Percentiles rank a stretch among this genome's conserved stretches.
Conservation (phyloP, 345 rosid genomes). For the Rhizophora apiculata region DNA sequence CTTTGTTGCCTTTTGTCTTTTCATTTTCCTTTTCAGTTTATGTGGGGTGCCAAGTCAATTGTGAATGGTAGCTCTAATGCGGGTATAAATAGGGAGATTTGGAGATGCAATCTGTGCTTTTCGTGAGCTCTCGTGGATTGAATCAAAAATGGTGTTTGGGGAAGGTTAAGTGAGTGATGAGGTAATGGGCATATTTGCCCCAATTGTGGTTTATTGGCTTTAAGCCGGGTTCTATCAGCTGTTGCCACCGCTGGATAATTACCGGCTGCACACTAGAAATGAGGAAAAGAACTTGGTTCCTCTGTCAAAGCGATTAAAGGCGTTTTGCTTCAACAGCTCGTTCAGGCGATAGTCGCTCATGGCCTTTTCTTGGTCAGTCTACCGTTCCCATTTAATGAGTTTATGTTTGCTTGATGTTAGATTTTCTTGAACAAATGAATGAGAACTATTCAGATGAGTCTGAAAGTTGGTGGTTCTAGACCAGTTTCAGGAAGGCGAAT, state of each 20-base stretch:
- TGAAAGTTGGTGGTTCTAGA: no score
- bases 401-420: not conserved
- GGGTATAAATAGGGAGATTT: constrained; percentile 12
- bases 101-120: not conserved
- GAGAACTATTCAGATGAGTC: not conserved
- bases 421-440: not conserved
- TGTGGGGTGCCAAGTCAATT: constrained; percentile 2
- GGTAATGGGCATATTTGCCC: constrained; percentile 71
- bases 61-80: constrained; percentile 13
- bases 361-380: constrained; percentile 53
- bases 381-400: not conserved
- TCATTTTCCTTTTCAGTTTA: constrained; percentile 10
- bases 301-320: constrained; percentile 48
- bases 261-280: constrained; percentile 52
- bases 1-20: not conserved
- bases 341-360: constrained; percentile 59
- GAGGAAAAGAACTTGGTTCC: constrained; percentile 59
- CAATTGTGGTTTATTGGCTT: constrained; percentile 62
- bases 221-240: constrained; percentile 67
- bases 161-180: constrained; percentile 70
- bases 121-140: not conserved
- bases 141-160: constrained; percentile 58
- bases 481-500: no score
- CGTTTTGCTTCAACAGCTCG: constrained; percentile 68
- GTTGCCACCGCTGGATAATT: constrained; percentile 48